phyloP scores from a whole-genome alignment of 495 filamentous ascomycete genomes.

The Cudoniella acicularis region DNA sequence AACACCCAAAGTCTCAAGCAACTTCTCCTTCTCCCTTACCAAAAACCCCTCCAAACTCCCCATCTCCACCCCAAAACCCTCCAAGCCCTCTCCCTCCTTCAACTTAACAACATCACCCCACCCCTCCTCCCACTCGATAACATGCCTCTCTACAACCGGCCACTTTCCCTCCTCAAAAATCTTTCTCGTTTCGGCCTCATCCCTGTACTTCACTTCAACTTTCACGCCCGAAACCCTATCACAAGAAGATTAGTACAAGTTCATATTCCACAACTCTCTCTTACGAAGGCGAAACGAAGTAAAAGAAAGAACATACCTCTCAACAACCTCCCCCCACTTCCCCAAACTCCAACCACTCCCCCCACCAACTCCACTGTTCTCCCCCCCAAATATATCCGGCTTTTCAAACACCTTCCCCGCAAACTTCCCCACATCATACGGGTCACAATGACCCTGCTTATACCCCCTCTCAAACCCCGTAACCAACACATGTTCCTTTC shows the following conservation, averaged over 20 bases:
- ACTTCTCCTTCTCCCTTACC: slow-evolving; percentile 31
- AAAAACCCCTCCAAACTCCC: slow-evolving; percentile 36
- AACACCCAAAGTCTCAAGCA: slow-evolving; percentile 31
- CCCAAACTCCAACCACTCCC: no score
- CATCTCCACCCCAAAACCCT: not conserved
- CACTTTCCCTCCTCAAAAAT: not conserved
- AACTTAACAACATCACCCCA: no score
- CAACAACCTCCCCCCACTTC: no score
- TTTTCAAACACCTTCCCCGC: slow-evolving; percentile 39
- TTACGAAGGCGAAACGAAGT: slow-evolving; percentile 37
- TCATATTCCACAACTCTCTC: slow-evolving; percentile 33
- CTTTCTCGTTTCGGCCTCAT: slow-evolving; percentile 32
- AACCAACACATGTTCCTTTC: slow-evolving; percentile 27
- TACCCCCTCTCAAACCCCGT: slow-evolving; percentile 25
- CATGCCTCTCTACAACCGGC: not conserved
- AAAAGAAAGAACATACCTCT: no score
- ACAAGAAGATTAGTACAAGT: slow-evolving; percentile 31
- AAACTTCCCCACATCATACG: slow-evolving; percentile 46
- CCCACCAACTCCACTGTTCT: no score
- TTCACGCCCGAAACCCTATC: slow-evolving; percentile 29
- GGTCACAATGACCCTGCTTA: slow-evolving; percentile 38
- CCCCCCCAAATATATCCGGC: slow-evolving; percentile 33
- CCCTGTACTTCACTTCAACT: slow-evolving; percentile 32
- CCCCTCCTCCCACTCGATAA: not conserved
- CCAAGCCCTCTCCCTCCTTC: not conserved